Base-by-base conservation (phyloP, 495 filamentous ascomycete species). In the Neurospora terricola region DNA sequence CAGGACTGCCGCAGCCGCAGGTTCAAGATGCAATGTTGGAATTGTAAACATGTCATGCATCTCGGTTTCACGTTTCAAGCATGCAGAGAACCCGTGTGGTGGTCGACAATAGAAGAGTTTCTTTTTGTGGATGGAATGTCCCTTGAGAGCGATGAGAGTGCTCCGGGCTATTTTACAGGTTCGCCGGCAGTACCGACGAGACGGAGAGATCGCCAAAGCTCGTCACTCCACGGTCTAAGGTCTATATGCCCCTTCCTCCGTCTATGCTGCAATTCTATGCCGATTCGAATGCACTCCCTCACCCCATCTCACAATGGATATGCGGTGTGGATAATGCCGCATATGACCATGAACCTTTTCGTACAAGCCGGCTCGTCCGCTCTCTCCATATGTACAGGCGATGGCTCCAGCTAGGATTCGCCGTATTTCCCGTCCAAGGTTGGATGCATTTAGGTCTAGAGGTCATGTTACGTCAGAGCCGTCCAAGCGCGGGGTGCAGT, bases 241-340 rank as follows among this genome's bases (percentile, higher is more conserved):
- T 78, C 76, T 80, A 78, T 79, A 77, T 75, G 76, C 71, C 71
- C 37, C 34, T 39, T 73, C 70, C 77, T 77, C 77, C 80, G 77
- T 81, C 80, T 80, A 81, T 80, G 75, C 71, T 78, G 76, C 71
- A 76, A 79, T 77, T 80, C 76, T 78, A 78, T 78, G 77, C 79
- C 77, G 73, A 76, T 77, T 75, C 73, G 73, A 75, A 79, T 80
- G 75, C 75, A 78, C 80, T 75, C 76, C 43, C 73, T 69, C 76
- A 75, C 45, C 70, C 75, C 77, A 74, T 75, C 72, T 71, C 59
- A 73, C 74, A 38, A 71, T 73, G 75, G 71, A 72, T 72, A 69
- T 72, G 77, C 77, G 73, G 75, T 72, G 66, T 39, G 69, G 74
- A 73, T 73, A 11, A 69, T 71, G 75, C 48, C 72, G 77, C 76